A percentile compares a stretch with the other conserved stretches of the same genome.
Evolutionary conservation across 208 protist species (phyloP).

Genomic region (Tritrichomonas musculus): DNA sequence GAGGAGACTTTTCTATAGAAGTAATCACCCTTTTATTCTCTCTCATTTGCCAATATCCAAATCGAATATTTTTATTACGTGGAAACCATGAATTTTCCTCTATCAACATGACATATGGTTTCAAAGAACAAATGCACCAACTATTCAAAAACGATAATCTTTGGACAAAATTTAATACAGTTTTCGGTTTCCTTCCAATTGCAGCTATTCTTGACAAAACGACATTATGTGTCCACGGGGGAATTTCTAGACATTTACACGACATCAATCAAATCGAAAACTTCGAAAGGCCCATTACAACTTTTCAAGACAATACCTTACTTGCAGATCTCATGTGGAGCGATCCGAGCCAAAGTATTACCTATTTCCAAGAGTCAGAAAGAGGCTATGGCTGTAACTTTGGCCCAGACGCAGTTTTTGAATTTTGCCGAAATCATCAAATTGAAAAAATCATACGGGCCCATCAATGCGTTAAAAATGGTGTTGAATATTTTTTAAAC

Average conservation of each 20-base stretch:
- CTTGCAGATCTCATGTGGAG: neutral
- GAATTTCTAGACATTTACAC: neutral
- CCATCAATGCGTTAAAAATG: conserved; percentile 4
- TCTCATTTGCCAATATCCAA: neutral
- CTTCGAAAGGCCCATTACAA: neutral
- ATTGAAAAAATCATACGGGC: neutral
- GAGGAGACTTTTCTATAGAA: neutral
- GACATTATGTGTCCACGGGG: conserved; percentile 7
- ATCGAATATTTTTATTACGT: neutral
- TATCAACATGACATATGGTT: neutral
- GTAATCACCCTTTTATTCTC: neutral
- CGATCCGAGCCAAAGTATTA: neutral
- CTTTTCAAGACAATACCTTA: neutral
- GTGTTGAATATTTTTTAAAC: neutral
- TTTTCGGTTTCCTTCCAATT: neutral
- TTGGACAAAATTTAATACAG: neutral
- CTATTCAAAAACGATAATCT: neutral
- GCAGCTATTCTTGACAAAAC: neutral
- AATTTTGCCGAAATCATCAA: neutral
- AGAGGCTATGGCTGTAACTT: neutral
- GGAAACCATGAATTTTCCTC: neutral
- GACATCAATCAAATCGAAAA: neutral
- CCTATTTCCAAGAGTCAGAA: neutral
- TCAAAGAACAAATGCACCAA: neutral
- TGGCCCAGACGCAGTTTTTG: neutral